Base-by-base conservation (phyloP, 805 yeast species). In the Ogataea ganodermae region DNA sequence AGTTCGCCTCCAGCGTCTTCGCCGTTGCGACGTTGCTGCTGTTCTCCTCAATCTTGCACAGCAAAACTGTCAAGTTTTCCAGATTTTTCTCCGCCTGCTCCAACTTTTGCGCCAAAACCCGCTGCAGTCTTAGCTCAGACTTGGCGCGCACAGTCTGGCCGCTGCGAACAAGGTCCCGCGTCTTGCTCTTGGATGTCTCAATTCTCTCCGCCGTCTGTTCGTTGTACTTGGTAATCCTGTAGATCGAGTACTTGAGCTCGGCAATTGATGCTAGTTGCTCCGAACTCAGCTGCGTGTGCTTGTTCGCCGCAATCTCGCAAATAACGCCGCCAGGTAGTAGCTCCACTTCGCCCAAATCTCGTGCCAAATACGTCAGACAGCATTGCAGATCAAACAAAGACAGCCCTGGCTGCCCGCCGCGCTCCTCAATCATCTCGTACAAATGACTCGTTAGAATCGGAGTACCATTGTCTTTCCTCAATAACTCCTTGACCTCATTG, bases 11-110 rank as follows among this genome's bases (percentile, higher is more conserved):
- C 27, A 65, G 51, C 6, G 62, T 51, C 18, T 51, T 54, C 10
- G 56, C 43, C 9, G 58, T 53, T 26, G 59, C 23, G 12, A 52
- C 6, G 44, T 60, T 62, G 42, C 50, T 57, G 23, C 57, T 56
- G 10, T 68, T 61, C 35, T 61, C 65, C 30, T 63, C 62, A 17
- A 67, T 52, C 32, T 57, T 60, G 28, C 55, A 32, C 31, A 59
- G 49, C 23, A 66, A 33, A 1, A 52, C 21, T 6, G 51, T 43
- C 40, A 66, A 38, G 14, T 60, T 59, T 33, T 61, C 68, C 14
- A 59, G 39, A 18, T 55, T 58, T 5, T 35, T 14, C 6, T 50
- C 32, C 4, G 60, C 51, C n/a, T 51, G 35, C 4, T 49, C 36
- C 17, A 65, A 42, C 41, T 65, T 66, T 2, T 33, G 35, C 23